These are phyloP conservation scores for Russula dissimulans DNA, from an alignment of 768 basidiomycete genomes.

Conservation along the genomic window DNA sequence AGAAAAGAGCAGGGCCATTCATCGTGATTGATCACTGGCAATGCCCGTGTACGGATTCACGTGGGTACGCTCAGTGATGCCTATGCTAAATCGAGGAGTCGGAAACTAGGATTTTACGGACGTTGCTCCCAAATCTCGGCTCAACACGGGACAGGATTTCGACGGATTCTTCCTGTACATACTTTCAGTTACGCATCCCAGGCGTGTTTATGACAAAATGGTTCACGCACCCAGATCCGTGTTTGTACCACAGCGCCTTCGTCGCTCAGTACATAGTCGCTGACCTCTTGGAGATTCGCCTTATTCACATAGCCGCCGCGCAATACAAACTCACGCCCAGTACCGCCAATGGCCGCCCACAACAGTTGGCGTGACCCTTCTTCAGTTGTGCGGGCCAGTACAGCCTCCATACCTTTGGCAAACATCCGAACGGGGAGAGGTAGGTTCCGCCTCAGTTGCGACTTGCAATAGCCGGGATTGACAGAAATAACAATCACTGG, in stretches of 20 bases:
- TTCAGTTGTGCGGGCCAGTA: slow-evolving; percentile 7
- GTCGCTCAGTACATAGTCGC: slow-evolving; percentile 13
- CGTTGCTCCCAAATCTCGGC: background rate
- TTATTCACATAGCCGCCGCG: slow-evolving; percentile 4
- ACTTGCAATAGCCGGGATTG: slow-evolving; percentile 14
- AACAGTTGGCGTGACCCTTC: slow-evolving; percentile 12
- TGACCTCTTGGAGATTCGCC: slow-evolving; percentile 2
- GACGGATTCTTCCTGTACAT: slow-evolving; percentile 9
- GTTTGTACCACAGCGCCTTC: slow-evolving; percentile 3
- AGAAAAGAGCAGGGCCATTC: too few species aligned
- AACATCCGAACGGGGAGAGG: background rate
- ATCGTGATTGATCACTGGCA: too few species aligned
- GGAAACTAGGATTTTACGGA: background rate
- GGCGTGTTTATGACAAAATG: background rate
- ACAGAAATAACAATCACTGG: slow-evolving; percentile 13
- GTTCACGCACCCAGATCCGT: slow-evolving; percentile 8
- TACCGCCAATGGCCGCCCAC: slow-evolving; percentile 12
- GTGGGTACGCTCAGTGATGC: too few species aligned
- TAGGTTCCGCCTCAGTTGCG: slow-evolving; percentile 2
- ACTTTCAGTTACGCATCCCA: background rate
- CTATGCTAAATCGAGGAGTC: too few species aligned
- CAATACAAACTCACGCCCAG: slow-evolving; percentile 4
- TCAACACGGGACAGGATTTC: slow-evolving; percentile 8
- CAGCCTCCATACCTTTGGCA: background rate
- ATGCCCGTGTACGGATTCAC: too few species aligned